Percentiles rank a stretch among this genome's conserved stretches.
Evolutionary conservation across 192 early-diverging fungal genomes (phyloP).

Genomic region (Funneliformis geosporum): DNA sequence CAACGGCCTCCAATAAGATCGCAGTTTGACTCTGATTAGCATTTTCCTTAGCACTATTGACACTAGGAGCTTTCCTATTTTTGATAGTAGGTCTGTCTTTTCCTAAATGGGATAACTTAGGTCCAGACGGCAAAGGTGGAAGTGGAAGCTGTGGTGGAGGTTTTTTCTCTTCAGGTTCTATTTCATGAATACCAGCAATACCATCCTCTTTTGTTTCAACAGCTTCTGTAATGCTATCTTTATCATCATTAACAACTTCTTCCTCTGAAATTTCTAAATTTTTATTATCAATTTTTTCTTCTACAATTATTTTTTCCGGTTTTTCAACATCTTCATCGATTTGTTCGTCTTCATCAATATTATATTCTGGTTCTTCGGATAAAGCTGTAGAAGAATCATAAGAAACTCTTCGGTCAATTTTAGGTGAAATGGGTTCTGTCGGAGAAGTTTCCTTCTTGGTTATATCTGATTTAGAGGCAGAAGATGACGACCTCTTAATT

Average conservation of each 20-base stretch:
- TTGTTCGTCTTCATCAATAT: not conserved
- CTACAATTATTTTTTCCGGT: not conserved
- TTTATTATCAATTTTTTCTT: not conserved
- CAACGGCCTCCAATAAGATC: conserved; percentile 4
- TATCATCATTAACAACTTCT: not conserved
- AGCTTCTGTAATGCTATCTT: not conserved
- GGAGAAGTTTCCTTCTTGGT: not conserved
- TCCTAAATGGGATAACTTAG: conserved; percentile 23
- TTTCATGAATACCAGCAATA: conserved; percentile 30
- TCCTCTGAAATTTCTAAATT: not conserved
- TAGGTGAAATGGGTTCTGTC: not conserved
- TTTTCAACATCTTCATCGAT: not conserved
- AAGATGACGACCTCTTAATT: not conserved
- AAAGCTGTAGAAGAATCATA: not conserved
- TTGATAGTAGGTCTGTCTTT: conserved; percentile 1
- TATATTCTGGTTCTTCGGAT: not conserved
- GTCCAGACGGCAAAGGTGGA: conserved; percentile 34
- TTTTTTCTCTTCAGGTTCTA: conserved; percentile 38
- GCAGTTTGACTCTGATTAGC: not conserved
- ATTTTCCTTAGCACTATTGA: not conserved
- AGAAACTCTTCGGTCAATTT: not conserved
- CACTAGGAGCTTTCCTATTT: not conserved
- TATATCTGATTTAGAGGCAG: not conserved
- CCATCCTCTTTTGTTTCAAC: conserved; percentile 1
- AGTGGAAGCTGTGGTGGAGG: conserved; percentile 39